Evolutionary conservation across 495 filamentous ascomycete genomes (phyloP).

Genomic region (Filosporella fistucella): DNA sequence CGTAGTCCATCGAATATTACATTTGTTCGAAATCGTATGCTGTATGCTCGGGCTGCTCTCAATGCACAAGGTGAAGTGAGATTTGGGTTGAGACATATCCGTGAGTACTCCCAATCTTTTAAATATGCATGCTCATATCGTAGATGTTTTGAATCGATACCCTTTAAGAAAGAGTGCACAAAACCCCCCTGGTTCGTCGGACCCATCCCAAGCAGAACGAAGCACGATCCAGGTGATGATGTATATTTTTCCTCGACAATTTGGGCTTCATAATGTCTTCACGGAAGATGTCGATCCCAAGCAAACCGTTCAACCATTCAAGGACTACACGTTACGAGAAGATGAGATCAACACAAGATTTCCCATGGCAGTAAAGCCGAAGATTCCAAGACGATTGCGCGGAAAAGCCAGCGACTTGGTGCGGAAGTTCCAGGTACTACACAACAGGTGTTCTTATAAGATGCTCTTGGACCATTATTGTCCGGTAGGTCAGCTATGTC

Average conservation of each 20-base stretch:
- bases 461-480: conserved; percentile 79
- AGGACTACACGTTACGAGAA: conserved; percentile 80
- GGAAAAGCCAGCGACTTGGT: conserved; percentile 56
- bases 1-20: conserved; percentile 52
- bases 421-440: conserved; percentile 61
- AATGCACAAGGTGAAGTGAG: conserved; percentile 61
- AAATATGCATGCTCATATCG: conserved; percentile 6
- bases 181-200: no score
- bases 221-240: conserved; percentile 70
- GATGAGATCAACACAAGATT: conserved; percentile 57
- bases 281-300: conserved; percentile 56
- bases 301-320: conserved; percentile 66
- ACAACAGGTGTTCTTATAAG: conserved; percentile 71
- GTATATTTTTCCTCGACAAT: conserved; percentile 92
- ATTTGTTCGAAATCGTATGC: conserved; percentile 80
- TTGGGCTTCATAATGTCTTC: conserved; percentile 89
- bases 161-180: no score
- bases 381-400: conserved; percentile 74
- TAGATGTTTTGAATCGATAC: conserved; percentile 84
- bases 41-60: conserved; percentile 71
- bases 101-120: conserved; percentile 46
- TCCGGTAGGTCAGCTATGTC: conserved; percentile 31
- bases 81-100: conserved; percentile 75
- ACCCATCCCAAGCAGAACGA: no score
- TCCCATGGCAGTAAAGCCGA: conserved; percentile 18